A percentile compares a stretch with the other conserved stretches of the same genome.
phyloP scores from a whole-genome alignment of 2,329 filamentous ascomycete species.

The Shiraia bambusicola region DNA sequence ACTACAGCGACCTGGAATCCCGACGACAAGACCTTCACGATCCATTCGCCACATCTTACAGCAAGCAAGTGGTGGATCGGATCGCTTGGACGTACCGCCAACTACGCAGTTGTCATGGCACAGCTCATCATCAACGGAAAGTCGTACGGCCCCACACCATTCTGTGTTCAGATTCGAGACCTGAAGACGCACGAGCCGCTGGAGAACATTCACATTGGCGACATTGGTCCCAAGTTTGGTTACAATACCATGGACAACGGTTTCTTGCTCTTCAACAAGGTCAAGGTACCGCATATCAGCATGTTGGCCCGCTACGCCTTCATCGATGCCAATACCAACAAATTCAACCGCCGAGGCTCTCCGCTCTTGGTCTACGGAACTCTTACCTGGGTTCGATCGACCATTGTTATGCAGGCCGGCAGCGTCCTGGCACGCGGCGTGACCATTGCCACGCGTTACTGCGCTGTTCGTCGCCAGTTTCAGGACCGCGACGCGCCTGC shows the following conservation, averaged over 20 bases:
- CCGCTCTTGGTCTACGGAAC: conserved; percentile 73
- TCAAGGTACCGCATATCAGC: conserved; percentile 72
- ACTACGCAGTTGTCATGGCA: conserved; percentile 77
- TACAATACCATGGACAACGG: conserved; percentile 85
- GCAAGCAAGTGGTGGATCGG: conserved; percentile 87
- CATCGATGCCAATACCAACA: conserved; percentile 67
- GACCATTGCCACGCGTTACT: conserved; percentile 75
- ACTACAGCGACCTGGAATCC: conserved; percentile 74
- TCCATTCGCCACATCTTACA: conserved; percentile 73
- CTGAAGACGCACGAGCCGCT: conserved; percentile 54
- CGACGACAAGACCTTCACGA: conserved; percentile 70
- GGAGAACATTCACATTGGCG: conserved; percentile 65
- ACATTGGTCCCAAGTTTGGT: conserved; percentile 78
- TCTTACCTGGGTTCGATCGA: conserved; percentile 72
- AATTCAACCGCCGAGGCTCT: conserved; percentile 67
- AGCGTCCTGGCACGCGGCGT: conserved; percentile 72
- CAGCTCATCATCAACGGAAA: conserved; percentile 71
- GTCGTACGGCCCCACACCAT: conserved; percentile 72
- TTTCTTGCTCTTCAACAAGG: conserved; percentile 73
- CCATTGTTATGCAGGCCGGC: conserved; percentile 72
- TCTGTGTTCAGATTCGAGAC: conserved; percentile 69
- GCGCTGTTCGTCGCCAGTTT: conserved; percentile 74
- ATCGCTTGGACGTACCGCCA: conserved; percentile 72
- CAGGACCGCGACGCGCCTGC: conserved; percentile 69
- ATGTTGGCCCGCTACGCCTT: conserved; percentile 72